Conservation (phyloP, 2,329 filamentous ascomycete genomes). For the Ramichloridium luteum region DNA sequence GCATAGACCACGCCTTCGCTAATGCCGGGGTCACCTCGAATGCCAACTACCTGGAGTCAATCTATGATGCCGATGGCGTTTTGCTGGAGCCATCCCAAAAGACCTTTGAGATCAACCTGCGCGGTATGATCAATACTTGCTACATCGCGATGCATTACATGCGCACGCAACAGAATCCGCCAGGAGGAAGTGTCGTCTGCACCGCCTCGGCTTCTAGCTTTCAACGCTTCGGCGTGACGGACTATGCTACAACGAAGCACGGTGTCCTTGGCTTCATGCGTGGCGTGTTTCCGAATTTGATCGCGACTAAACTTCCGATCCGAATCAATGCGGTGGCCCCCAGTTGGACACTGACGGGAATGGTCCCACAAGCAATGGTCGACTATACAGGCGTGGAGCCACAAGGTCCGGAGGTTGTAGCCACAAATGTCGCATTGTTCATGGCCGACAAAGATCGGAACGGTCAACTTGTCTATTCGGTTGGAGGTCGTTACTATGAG, state of each 20-base stretch:
- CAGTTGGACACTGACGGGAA: conserved; percentile 41
- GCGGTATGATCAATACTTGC: conserved; percentile 29
- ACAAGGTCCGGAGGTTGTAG: conserved; percentile 38
- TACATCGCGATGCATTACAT: conserved; percentile 35
- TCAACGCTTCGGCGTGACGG: conserved; percentile 38
- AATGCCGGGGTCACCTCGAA: conserved; percentile 45
- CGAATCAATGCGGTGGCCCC: conserved; percentile 46
- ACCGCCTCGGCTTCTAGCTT: conserved; percentile 41
- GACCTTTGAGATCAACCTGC: conserved; percentile 32
- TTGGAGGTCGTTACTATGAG: conserved; percentile 39
- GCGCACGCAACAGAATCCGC: conserved; percentile 30
- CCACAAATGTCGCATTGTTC: conserved; percentile 36
- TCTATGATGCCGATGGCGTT: conserved; percentile 26
- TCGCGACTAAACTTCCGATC: conserved; percentile 29
- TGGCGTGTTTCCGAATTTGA: conserved; percentile 30
- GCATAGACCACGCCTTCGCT: conserved; percentile 38
- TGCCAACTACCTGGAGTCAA: conserved; percentile 22
- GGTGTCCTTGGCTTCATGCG: conserved; percentile 43
- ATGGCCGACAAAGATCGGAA: conserved; percentile 38
- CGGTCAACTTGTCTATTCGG: conserved; percentile 42
- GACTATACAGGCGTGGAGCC: conserved; percentile 29
- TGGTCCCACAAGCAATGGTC: conserved; percentile 33
- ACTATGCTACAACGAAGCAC: conserved; percentile 46
- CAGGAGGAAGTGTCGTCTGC: conserved; percentile 40
- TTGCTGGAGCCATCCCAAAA: conserved; percentile 24